These are phyloP conservation scores for Penicillium robsamsonii DNA, from an alignment of 495 filamentous ascomycete species.

Conservation along the genomic window DNA sequence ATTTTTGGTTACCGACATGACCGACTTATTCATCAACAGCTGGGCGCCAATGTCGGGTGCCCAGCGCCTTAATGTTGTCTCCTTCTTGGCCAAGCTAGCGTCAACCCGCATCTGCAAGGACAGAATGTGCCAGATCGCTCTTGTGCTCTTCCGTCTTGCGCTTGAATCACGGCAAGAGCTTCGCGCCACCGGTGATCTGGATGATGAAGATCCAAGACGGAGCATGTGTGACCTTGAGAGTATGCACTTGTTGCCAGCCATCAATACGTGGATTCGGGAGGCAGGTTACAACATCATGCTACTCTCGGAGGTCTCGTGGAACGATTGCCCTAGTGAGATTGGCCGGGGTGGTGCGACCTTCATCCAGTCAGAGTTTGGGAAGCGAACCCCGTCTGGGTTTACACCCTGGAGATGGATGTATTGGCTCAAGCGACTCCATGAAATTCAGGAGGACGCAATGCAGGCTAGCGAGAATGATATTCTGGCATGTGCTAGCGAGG, in stretches of 20 bases:
- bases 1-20: conserved; percentile 23
- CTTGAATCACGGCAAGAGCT: conserved; percentile 14
- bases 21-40: conserved; percentile 15
- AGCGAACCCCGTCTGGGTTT: conserved; percentile 12
- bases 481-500: conserved; percentile 8
- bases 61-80: conserved; percentile 19
- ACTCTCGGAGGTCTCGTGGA: conserved; percentile 20
- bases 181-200: conserved; percentile 7
- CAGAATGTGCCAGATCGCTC: conserved; percentile 18
- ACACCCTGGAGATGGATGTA: conserved; percentile 16
- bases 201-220: conserved; percentile 13
- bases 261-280: conserved; percentile 8
- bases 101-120: conserved; percentile 19
- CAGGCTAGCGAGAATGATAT: conserved; percentile 9
- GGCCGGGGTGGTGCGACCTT: conserved; percentile 12
- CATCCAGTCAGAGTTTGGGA: conserved; percentile 9
- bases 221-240: conserved; percentile 4
- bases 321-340: conserved; percentile 17
- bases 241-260: conserved; percentile 18
- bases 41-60: conserved; percentile 11
- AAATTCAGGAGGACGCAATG: conserved; percentile 17
- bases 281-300: conserved; percentile 14
- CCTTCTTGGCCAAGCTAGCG: conserved; percentile 20
- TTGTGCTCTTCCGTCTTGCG: conserved; percentile 13
- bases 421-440: conserved; percentile 11